Percentiles rank a stretch among this genome's conserved stretches.
Conservation (phyloP, 345 rosid species). For the Linum tenue region DNA sequence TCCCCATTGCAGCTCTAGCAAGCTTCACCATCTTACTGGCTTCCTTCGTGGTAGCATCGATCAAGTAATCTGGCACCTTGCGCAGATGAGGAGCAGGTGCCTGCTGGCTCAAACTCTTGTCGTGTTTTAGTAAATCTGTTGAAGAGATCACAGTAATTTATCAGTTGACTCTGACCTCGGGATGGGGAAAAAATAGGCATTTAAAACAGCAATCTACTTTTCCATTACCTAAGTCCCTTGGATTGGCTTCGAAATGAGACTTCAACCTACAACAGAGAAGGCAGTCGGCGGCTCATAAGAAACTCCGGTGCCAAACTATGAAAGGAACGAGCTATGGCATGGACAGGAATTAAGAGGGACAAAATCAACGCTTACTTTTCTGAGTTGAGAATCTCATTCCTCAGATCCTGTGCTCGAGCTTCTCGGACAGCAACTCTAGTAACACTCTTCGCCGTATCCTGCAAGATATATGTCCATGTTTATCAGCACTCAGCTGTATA, state of each 20-base stretch:
- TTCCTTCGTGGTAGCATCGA: slow-evolving; percentile 64
- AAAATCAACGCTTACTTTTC: slow-evolving; percentile 54
- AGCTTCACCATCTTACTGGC: slow-evolving; percentile 82
- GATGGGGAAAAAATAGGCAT: neutral
- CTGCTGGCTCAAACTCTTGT: slow-evolving; percentile 68
- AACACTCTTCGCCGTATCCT: slow-evolving; percentile 91
- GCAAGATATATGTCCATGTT: slow-evolving; percentile 13
- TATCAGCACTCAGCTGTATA: neutral
- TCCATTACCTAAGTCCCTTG: slow-evolving; percentile 53
- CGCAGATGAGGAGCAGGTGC: slow-evolving; percentile 56
- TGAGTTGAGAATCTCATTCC: slow-evolving; percentile 82
- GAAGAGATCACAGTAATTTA: slow-evolving; percentile 1
- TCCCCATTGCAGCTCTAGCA: slow-evolving; percentile 81
- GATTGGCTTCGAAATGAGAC: slow-evolving; percentile 83
- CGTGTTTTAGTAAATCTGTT: slow-evolving; percentile 74
- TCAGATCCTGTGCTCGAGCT: slow-evolving; percentile 84
- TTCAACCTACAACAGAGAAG: slow-evolving; percentile 48
- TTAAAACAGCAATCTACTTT: neutral
- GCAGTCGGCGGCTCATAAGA: neutral
- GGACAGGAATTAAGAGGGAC: neutral
- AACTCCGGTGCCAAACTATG: neutral
- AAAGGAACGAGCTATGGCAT: neutral
- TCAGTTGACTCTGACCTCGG: neutral
- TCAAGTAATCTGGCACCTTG: slow-evolving; percentile 65
- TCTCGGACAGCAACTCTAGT: slow-evolving; percentile 74